Conservation (phyloP, 495 filamentous ascomycete species). For the Hypoxylon subgilvum region DNA sequence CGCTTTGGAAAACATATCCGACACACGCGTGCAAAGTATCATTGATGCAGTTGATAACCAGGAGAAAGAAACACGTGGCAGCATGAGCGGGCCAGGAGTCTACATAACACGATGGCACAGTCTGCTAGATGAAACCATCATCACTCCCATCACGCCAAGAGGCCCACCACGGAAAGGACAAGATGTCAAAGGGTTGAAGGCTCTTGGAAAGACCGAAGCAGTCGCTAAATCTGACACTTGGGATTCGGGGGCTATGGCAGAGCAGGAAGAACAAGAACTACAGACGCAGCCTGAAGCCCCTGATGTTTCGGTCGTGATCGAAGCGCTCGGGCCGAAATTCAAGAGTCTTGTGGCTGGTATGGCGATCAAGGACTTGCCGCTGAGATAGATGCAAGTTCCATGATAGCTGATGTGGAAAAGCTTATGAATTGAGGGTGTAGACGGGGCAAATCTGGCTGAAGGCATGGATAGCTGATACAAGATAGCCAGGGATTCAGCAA, state of each 20-base stretch:
- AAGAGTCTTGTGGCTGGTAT: slow-evolving; percentile 40
- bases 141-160: slow-evolving; percentile 57
- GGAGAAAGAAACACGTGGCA: slow-evolving; percentile 15
- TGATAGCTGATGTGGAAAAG: no score
- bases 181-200: slow-evolving; percentile 56
- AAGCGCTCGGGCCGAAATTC: slow-evolving; percentile 46
- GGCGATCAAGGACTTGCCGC: slow-evolving; percentile 18
- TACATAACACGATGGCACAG: slow-evolving; percentile 69
- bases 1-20: slow-evolving; percentile 54
- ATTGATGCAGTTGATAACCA: slow-evolving; percentile 40
- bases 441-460: no score
- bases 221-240: slow-evolving; percentile 44
- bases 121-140: slow-evolving; percentile 62
- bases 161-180: slow-evolving; percentile 58
- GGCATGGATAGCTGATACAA: no score
- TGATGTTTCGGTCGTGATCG: slow-evolving; percentile 47
- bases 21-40: slow-evolving; percentile 52
- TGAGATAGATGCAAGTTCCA: no score
- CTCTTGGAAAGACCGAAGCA: slow-evolving; percentile 55
- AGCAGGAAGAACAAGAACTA: slow-evolving; percentile 28
- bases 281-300: slow-evolving; percentile 38
- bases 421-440: not conserved
- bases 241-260: slow-evolving; percentile 26
- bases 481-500: no score
- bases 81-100: slow-evolving; percentile 63